Base-by-base conservation (phyloP, 31 red algal species). In the Asparagopsis taxiformis region DNA sequence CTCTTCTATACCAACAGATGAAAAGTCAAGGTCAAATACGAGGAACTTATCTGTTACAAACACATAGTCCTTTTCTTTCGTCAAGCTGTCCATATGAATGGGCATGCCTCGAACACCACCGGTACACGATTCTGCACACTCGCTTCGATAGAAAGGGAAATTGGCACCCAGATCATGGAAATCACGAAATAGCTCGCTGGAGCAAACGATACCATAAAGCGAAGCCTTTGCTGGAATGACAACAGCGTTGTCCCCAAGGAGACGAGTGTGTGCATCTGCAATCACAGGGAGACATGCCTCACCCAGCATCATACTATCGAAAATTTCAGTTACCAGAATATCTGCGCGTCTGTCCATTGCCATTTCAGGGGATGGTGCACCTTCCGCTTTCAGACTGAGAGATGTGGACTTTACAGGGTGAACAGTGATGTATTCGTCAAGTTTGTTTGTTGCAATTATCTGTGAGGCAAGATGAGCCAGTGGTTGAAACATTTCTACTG, bases 261-360 rank as follows among this genome's bases (percentile, higher is more conserved):
- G 61, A 35, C 60, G 49, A 0, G 79, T 33, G n/a, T 58, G 49
- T 10, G 85, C 85, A 68, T 89, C 62, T 13, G 65, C 34, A 31
- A 89, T 79, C 10, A 61, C 68, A 17, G 65, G 59, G 33, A 89
- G 68, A 21, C 74, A 79, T 31, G 41, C 75, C 29, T 89, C 73
- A 17, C 74, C 74, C n/a, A 89, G 36, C 8, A 89, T 57, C 0
- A 72, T 72, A 58, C 75, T 89, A 29, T 89, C 85, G 52, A 89
- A 80, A 51, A 89, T 75, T 67, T 89, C 85, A 9, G 85, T 80
- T 1, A 89, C 85, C 25, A 89, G 49, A 6, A 80, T 46, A 48
- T 89, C 74, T 19, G 67, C 58, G 25, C 59, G 53, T 22, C 31
- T 36, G 23, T 38, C 37, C 28, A 71, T 41, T 50, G 41, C 28